Conservation (phyloP, 2,329 filamentous ascomycete genomes). For the Phyllosticta citriasiana region DNA sequence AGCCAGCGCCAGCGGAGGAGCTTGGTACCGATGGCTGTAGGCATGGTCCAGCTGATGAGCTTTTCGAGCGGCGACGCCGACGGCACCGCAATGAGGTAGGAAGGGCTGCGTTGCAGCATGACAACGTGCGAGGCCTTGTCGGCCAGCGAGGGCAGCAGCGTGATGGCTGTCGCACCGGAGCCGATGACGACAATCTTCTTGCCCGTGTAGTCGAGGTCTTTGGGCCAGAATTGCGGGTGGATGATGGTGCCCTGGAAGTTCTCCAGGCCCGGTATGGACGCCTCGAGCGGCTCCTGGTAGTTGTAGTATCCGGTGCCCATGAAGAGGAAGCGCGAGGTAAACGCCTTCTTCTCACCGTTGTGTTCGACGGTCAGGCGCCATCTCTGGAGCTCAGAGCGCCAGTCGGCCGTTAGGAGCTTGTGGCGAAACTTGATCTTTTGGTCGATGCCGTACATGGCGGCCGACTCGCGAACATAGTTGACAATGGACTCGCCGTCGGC, state of each 20-base stretch:
- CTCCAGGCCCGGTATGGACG: conserved; percentile 54
- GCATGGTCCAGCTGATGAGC: conserved; percentile 36
- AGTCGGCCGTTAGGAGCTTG: conserved; percentile 32
- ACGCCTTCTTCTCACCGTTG: conserved; percentile 25
- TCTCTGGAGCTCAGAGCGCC: conserved; percentile 38
- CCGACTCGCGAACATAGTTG: conserved; percentile 35
- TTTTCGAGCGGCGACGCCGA: conserved; percentile 30
- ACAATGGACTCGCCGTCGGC: conserved; percentile 35
- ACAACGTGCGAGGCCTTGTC: conserved; percentile 56
- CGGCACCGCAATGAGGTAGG: conserved; percentile 51
- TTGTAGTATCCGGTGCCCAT: conserved; percentile 64
- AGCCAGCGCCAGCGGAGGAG: conserved; percentile 45
- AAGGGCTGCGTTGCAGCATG: conserved; percentile 72
- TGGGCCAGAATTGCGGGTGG: conserved; percentile 70
- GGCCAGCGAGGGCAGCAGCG: conserved; percentile 59
- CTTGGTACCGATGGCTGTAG: conserved; percentile 35
- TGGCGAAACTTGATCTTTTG: conserved; percentile 36
- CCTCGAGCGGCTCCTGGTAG: conserved; percentile 52
- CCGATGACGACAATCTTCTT: conserved; percentile 67
- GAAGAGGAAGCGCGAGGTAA: conserved; percentile 42
- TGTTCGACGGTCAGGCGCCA: conserved; percentile 34
- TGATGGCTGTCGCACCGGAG: conserved; percentile 70
- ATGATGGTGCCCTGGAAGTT: conserved; percentile 53
- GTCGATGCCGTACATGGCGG: conserved; percentile 35
- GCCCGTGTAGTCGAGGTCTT: conserved; percentile 52